A percentile compares a stretch with the other conserved stretches of the same genome.
Evolutionary conservation across 2,329 filamentous ascomycete species (phyloP).

Genomic region (Colletotrichum abscissum): DNA sequence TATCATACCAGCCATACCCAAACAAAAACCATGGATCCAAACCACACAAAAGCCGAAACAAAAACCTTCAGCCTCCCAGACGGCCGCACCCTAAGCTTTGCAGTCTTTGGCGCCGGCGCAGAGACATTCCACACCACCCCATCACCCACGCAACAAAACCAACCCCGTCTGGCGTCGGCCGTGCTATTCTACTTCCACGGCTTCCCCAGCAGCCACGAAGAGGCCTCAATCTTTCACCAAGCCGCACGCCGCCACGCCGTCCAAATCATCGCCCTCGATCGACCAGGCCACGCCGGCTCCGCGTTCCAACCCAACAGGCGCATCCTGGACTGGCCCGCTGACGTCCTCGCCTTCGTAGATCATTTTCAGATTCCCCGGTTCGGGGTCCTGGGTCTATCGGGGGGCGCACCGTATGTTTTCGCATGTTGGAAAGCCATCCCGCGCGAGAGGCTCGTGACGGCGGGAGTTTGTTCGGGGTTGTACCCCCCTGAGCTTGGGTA

Average conservation of each 20-base stretch:
- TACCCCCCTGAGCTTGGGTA: too few species aligned
- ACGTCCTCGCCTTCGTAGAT: background rate
- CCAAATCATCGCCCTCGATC: background rate
- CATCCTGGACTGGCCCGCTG: background rate
- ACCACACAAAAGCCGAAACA: background rate
- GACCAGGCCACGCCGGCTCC: background rate
- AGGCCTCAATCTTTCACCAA: background rate
- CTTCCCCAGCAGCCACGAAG: background rate
- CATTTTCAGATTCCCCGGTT: background rate
- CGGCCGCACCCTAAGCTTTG: background rate
- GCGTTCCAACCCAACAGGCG: background rate
- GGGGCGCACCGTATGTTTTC: background rate
- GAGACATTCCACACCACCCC: too few species aligned
- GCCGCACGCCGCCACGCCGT: background rate
- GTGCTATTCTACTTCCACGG: background rate
- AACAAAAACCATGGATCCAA: background rate
- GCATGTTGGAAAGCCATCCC: background rate
- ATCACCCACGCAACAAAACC: background rate
- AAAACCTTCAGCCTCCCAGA: background rate
- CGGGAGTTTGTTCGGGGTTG: too few species aligned
- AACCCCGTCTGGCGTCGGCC: background rate
- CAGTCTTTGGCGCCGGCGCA: slow-evolving; percentile 1
- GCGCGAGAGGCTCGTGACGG: background rate
- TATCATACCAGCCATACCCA: background rate
- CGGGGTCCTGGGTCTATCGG: background rate